Evolutionary conservation across 805 yeast species (phyloP).

Genomic region (Suhomyces pyralidae): DNA sequence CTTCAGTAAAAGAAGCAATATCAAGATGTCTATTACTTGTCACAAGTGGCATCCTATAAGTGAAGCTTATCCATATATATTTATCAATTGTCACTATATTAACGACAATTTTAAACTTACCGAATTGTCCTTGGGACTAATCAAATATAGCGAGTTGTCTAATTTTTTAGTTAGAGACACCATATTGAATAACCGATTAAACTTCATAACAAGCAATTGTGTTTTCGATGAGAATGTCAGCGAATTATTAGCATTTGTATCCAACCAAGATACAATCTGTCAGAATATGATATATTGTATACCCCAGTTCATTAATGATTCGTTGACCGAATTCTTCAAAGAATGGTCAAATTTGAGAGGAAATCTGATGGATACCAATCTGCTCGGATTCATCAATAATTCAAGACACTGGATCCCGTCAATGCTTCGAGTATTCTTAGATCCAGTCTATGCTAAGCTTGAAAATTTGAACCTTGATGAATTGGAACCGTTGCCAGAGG

Average conservation of each 20-base stretch:
- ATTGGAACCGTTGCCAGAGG: slow-evolving; percentile 5
- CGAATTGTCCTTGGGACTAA: slow-evolving; percentile 21
- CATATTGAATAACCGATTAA: slow-evolving; percentile 14
- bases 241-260: slow-evolving; percentile 16
- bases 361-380: background rate
- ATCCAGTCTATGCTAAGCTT: background rate
- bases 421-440: background rate
- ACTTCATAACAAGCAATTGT: slow-evolving; percentile 21
- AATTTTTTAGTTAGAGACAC: background rate
- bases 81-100: slow-evolving; percentile 18
- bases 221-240: slow-evolving; percentile 14
- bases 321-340: slow-evolving; percentile 5
- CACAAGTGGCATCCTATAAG: slow-evolving; percentile 18
- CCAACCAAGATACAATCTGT: slow-evolving; percentile 6
- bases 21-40: slow-evolving; percentile 16
- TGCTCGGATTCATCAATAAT: background rate
- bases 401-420: background rate
- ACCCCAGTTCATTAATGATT: slow-evolving; percentile 13
- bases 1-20: slow-evolving; percentile 9
- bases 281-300: slow-evolving; percentile 15
- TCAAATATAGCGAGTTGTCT: slow-evolving; percentile 10
- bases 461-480: background rate
- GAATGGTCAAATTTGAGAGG: background rate
- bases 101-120: slow-evolving; percentile 14
- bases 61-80: slow-evolving; percentile 12